phyloP scores from a whole-genome alignment of 1,284 basidiomycete species.

The Tylopilus sp. region DNA sequence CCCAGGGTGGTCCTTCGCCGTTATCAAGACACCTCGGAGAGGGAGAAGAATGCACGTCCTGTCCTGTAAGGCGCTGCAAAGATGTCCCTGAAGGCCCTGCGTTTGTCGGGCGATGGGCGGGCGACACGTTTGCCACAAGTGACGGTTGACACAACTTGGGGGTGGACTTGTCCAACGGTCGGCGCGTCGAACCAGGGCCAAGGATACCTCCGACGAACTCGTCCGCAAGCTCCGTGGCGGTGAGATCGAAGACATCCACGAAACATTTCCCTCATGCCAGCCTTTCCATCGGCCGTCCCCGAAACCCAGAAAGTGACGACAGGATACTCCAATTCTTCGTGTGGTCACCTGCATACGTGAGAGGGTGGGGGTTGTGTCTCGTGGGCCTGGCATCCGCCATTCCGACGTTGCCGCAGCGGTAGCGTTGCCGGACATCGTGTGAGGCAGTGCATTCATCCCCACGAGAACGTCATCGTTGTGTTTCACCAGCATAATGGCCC shows the following conservation, averaged over 20 bases:
- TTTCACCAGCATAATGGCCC: constrained; percentile 29
- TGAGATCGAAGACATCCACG: constrained; percentile 27
- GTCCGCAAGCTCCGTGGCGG: constrained; percentile 31
- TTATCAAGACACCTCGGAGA: constrained; percentile 19
- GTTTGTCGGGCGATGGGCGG: constrained; percentile 24
- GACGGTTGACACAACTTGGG: constrained; percentile 28
- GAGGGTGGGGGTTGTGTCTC: constrained; percentile 7
- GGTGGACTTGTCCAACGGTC: constrained; percentile 11
- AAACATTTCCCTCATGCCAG: constrained; percentile 25
- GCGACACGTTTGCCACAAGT: constrained; percentile 15
- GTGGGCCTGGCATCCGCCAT: constrained; percentile 13
- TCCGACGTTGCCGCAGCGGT: constrained; percentile 26
- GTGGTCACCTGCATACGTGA: too few relatives aligned
- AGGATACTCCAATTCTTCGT: constrained; percentile 28
- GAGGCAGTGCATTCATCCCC: constrained; percentile 29
- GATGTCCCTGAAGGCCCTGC: constrained; percentile 19
- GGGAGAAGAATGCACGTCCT: constrained; percentile 26
- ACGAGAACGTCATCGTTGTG: constrained; percentile 32
- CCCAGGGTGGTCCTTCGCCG: constrained; percentile 22
- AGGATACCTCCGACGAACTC: constrained; percentile 30
- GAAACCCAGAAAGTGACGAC: constrained; percentile 28
- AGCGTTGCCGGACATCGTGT: constrained; percentile 22
- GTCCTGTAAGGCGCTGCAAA: constrained; percentile 15
- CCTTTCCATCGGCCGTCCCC: constrained; percentile 28
- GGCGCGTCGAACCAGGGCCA: constrained; percentile 26